These are phyloP conservation scores for Talaromyces atroroseus DNA, from an alignment of 2,329 filamentous ascomycete species.

Conservation along the genomic window DNA sequence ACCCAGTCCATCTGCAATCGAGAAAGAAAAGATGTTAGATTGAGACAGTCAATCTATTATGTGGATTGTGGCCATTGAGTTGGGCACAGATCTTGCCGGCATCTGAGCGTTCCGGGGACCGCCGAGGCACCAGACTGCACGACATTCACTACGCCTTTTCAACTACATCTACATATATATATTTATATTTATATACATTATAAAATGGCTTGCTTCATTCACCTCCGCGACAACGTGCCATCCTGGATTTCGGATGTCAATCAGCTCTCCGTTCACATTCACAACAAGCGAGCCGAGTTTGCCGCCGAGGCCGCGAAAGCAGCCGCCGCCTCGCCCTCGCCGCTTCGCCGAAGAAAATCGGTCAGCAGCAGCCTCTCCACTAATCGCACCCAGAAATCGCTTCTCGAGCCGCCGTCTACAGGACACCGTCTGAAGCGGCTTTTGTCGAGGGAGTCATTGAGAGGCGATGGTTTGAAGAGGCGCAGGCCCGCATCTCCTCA, in stretches of 20 bases:
- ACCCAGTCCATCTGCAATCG: background rate
- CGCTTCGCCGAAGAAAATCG: background rate
- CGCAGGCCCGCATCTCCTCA: background rate
- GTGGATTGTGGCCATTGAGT: background rate
- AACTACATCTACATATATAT: background rate
- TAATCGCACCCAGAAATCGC: background rate
- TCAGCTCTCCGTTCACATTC: slow-evolving; percentile 8
- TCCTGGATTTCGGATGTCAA: slow-evolving; percentile 13
- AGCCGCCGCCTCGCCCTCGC: background rate
- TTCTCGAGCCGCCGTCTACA: background rate
- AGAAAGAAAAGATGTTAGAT: background rate
- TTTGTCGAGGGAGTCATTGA: slow-evolving; percentile 10
- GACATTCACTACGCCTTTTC: background rate
- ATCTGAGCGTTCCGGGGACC: background rate
- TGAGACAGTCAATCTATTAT: background rate
- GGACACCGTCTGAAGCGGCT: slow-evolving; percentile 8
- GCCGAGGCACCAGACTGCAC: background rate
- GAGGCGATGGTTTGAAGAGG: background rate
- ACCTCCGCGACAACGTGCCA: slow-evolving; percentile 12
- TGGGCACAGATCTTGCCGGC: background rate
- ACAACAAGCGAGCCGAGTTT: slow-evolving; percentile 13
- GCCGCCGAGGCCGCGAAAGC: slow-evolving; percentile 9
- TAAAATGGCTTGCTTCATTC: slow-evolving; percentile 13
- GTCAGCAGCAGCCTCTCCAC: background rate
- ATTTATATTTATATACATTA: background rate